Conservation (phyloP, 768 basidiomycete species). For the Roridomyces roridus region DNA sequence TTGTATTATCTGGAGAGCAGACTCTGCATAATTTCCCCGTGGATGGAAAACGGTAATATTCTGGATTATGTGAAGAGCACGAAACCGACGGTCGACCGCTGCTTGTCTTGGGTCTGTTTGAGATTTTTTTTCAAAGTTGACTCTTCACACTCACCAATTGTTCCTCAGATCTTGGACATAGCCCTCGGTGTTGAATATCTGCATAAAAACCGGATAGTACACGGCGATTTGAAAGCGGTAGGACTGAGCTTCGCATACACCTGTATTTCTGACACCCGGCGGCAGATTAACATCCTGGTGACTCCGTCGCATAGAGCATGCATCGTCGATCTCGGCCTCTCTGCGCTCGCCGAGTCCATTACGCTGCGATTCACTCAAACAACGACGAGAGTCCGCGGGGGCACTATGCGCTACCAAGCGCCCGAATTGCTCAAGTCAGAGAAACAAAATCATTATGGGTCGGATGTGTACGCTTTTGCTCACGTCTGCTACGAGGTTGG, state of each 20-base stretch:
- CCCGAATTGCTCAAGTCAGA: constrained; percentile 41
- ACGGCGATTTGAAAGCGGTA: constrained; percentile 31
- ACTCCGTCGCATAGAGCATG: constrained; percentile 47
- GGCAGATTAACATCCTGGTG: constrained; percentile 55
- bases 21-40: constrained; percentile 32
- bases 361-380: constrained; percentile 25
- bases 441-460: constrained; percentile 21
- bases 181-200: constrained; percentile 27
- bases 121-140: too few relatives aligned
- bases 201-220: constrained; percentile 23
- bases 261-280: not conserved
- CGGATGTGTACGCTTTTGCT: constrained; percentile 48
- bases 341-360: constrained; percentile 30
- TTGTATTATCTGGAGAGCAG: constrained; percentile 23
- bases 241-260: not conserved
- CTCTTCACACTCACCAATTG: too few relatives aligned
- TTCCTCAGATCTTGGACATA: constrained; percentile 21
- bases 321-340: constrained; percentile 57
- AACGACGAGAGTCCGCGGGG: constrained; percentile 26
- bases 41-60: constrained; percentile 37
- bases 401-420: constrained; percentile 41
- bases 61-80: constrained; percentile 23
- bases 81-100: not conserved
- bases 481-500: constrained; percentile 48
- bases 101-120: not conserved